phyloP scores from a whole-genome alignment of 2,329 filamentous ascomycete species.

The Diaporthe ilicicola region DNA sequence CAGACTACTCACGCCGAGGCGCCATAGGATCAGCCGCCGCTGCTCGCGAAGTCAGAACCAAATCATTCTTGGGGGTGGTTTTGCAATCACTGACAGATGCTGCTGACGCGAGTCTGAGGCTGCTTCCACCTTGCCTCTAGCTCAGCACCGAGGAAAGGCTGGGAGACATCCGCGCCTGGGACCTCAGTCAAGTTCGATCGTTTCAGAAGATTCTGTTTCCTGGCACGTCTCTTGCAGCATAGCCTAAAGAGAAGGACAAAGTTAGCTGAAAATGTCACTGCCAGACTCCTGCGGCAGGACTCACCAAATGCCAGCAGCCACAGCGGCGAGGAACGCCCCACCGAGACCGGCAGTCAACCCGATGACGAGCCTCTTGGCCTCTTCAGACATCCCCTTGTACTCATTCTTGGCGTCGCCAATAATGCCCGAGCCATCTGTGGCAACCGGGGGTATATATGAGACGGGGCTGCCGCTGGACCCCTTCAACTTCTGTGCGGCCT shows the following conservation, averaged over 20 bases:
- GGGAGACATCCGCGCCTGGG: background rate
- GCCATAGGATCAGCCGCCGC: background rate
- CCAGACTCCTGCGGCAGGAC: background rate
- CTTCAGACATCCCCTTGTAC: conserved; percentile 14
- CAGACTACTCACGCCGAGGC: background rate
- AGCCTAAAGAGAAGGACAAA: background rate
- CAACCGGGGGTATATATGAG: conserved; percentile 20
- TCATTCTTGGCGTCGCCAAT: conserved; percentile 3
- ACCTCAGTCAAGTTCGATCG: background rate
- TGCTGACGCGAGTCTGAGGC: background rate
- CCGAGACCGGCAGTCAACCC: conserved; percentile 28
- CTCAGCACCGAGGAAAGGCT: conserved; percentile 13
- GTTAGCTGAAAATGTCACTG: background rate
- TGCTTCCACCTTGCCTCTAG: conserved; percentile 4
- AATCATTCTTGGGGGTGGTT: no score
- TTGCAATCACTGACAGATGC: background rate
- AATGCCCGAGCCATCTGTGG: background rate
- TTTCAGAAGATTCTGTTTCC: background rate
- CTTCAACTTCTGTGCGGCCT: conserved; percentile 40
- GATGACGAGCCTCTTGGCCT: conserved; percentile 31
- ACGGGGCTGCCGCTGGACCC: conserved; percentile 29
- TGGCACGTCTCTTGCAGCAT: conserved; percentile 11
- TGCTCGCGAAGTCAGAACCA: background rate
- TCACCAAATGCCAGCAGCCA: conserved; percentile 6
- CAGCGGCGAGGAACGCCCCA: conserved; percentile 14